Percentiles rank a stretch among this genome's conserved stretches.
Conservation (phyloP, 129 eudicot species). For the Silybum marianum region DNA sequence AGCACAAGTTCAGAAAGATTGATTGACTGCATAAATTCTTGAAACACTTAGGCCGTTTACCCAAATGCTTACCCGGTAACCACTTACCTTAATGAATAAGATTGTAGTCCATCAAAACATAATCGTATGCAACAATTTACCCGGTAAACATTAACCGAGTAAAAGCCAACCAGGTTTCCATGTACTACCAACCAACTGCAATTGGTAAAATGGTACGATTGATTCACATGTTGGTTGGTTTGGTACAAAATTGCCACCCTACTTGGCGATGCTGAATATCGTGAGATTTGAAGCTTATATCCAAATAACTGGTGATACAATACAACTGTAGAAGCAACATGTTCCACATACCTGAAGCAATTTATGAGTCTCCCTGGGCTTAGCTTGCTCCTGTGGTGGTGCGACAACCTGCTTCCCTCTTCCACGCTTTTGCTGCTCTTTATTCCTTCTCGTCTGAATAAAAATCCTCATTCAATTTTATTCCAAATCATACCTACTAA, state of each 20-base stretch:
- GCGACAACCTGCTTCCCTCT: constrained; percentile 29
- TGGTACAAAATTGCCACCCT: too few species aligned
- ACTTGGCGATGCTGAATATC: neutral
- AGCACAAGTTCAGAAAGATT: neutral
- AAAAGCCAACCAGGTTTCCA: too few species aligned
- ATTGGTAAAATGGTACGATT: too few species aligned
- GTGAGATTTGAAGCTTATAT: neutral
- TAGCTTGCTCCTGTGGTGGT: constrained; percentile 37
- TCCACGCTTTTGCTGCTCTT: constrained; percentile 44
- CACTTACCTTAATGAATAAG: too few species aligned
- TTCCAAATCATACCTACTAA: neutral
- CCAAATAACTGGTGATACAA: neutral
- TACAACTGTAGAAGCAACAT: neutral
- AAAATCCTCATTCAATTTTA: neutral
- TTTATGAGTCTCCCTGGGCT: constrained; percentile 78
- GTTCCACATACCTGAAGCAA: constrained; percentile 69
- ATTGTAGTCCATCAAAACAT: too few species aligned
- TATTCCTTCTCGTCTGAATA: constrained; percentile 57
- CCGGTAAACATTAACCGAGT: too few species aligned
- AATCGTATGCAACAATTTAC: too few species aligned
- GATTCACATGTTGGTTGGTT: too few species aligned
- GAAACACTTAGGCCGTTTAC: neutral
- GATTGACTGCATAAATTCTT: neutral
- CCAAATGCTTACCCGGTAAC: too few species aligned
- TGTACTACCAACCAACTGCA: too few species aligned